Conservation (phyloP, 768 basidiomycete species). For the Pisolithus albus region DNA sequence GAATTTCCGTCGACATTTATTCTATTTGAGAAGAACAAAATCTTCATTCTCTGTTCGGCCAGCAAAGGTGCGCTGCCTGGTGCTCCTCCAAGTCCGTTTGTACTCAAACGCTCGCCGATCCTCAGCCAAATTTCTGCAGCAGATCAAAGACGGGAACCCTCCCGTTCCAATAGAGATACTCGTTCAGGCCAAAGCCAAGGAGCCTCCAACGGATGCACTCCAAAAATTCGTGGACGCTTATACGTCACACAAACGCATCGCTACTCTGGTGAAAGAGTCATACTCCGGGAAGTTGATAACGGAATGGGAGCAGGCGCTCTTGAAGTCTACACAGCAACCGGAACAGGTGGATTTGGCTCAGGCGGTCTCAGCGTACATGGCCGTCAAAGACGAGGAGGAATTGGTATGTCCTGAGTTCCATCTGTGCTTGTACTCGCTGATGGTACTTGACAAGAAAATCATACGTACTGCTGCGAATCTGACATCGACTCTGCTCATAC, state of each 20-base stretch:
- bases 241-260: constrained; percentile 58
- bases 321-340: constrained; percentile 50
- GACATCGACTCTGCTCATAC: constrained; percentile 77
- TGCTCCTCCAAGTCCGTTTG: constrained; percentile 1
- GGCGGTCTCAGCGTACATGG: constrained; percentile 71
- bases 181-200: constrained; percentile 74
- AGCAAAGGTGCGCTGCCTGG: constrained; percentile 62
- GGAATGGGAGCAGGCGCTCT: constrained; percentile 74
- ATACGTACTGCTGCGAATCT: constrained; percentile 67
- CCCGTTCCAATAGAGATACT: constrained; percentile 68
- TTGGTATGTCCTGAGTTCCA: constrained; percentile 46
- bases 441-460: constrained; percentile 50
- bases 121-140: constrained; percentile 79
- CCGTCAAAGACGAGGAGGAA: constrained; percentile 88
- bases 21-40: constrained; percentile 69
- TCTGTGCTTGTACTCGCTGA: constrained; percentile 5
- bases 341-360: constrained; percentile 74
- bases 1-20: constrained; percentile 95
- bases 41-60: constrained; percentile 78
- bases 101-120: constrained; percentile 3
- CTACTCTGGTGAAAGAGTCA: constrained; percentile 73
- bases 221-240: constrained; percentile 61
- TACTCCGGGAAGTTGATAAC: constrained; percentile 79
- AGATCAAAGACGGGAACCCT: constrained; percentile 54
- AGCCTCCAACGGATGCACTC: constrained; percentile 66